These are phyloP conservation scores for Oemleria cerasiformis DNA, from an alignment of 306 rosid genomes.

Conservation along the genomic window DNA sequence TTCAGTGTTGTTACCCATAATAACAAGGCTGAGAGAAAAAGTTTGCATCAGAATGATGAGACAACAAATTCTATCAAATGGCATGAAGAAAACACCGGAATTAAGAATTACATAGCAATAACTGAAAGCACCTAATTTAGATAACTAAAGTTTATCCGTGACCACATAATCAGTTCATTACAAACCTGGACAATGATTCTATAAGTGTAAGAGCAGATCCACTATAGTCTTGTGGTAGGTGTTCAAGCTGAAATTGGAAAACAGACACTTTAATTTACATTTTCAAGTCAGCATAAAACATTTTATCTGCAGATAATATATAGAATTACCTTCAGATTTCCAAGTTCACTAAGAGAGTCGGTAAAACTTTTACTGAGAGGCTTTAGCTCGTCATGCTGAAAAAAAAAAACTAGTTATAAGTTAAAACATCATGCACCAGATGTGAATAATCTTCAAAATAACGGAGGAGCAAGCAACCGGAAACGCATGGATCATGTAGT, in stretches of 20 bases:
- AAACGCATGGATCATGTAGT: slow-evolving; percentile 86
- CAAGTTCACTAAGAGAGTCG: slow-evolving; percentile 84
- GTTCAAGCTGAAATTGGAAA: slow-evolving; percentile 74
- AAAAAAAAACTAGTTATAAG: slow-evolving; percentile 15
- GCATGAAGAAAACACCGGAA: slow-evolving; percentile 11
- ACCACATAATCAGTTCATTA: not conserved
- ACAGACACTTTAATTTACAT: slow-evolving; percentile 28
- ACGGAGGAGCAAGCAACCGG: slow-evolving; percentile 58
- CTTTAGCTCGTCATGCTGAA: slow-evolving; percentile 95
- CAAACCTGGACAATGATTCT: slow-evolving; percentile 88
- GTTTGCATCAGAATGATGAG: slow-evolving; percentile 23
- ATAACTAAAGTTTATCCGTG: not conserved
- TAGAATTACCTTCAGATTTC: slow-evolving; percentile 73
- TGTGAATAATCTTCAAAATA: slow-evolving; percentile 15
- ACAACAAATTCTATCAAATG: not conserved
- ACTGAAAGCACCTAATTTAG: not conserved
- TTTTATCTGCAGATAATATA: not conserved
- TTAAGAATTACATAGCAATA: slow-evolving; percentile 12
- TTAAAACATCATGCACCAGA: not conserved
- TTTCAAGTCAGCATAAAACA: slow-evolving; percentile 15
- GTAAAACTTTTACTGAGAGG: slow-evolving; percentile 85
- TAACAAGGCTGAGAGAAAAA: slow-evolving; percentile 58
- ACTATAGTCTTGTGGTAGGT: slow-evolving; percentile 65
- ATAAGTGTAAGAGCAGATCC: slow-evolving; percentile 94
- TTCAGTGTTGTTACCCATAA: slow-evolving; percentile 85